A percentile compares a stretch with the other conserved stretches of the same genome.
Conservation (phyloP, 768 basidiomycete genomes). For the Hirschioporus abietinus region DNA sequence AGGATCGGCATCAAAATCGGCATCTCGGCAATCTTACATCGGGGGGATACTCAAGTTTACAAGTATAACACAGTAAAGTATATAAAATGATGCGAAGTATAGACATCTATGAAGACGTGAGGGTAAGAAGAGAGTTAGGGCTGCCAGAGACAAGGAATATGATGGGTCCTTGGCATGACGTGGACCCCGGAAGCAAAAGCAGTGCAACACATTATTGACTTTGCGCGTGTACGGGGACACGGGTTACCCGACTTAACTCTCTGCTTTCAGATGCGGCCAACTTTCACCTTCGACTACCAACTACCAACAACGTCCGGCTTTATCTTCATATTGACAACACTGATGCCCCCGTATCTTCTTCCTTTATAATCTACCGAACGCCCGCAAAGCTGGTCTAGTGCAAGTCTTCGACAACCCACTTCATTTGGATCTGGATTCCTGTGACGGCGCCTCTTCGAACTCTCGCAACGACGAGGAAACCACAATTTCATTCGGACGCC, state of each 20-base stretch:
- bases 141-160: not conserved
- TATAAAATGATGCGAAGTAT: too few species aligned
- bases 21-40: not conserved
- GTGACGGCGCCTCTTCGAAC: not conserved
- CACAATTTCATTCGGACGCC: not conserved
- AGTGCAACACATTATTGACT: not conserved
- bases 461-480: not conserved
- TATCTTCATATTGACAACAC: not conserved
- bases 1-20: not conserved
- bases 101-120: too few species aligned
- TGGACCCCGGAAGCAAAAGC: not conserved
- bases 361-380: not conserved
- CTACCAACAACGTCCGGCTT: not conserved
- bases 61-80: not conserved
- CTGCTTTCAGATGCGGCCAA: constrained; percentile 1
- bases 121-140: not conserved
- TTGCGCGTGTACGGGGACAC: not conserved
- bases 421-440: not conserved
- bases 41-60: too few species aligned
- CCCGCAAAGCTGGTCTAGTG: not conserved
- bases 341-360: not conserved
- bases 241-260: not conserved
- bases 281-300: not conserved
- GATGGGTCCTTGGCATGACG: not conserved
- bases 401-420: not conserved